Evolutionary conservation across 1,284 basidiomycete genomes (phyloP), one percentile per base, ranked within the genome.

Genomic region (Pterula multifida): DNA sequence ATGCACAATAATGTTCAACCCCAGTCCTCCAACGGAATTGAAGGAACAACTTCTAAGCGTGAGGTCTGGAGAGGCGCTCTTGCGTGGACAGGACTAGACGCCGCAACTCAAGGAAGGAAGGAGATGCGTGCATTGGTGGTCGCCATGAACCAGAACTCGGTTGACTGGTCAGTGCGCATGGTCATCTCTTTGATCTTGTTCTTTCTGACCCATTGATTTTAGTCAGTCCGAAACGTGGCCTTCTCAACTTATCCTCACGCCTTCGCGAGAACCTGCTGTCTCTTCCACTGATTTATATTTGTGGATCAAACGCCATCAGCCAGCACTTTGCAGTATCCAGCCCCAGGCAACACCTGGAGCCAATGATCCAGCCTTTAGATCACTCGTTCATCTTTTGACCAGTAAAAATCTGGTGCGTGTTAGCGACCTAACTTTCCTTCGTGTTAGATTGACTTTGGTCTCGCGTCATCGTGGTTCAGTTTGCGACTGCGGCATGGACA

Each of bases 171-270:
- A 45, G 66, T 58, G 17, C 11, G 15, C 47, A 23, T 47, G 19
- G 15, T 32, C 6, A 32, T 48, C 36, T 21, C 19, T 45, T 28
- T 35, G 47, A n/a, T 39, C 13, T 1, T 32, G 36, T 44, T 36
- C 50, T 22, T 3, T 39, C 45, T 56, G 39, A 49, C 55, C n/a
- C 28, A 12, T 45, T 4, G 52, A 26, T 48, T 22, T 51, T 52
- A 85, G 81, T 54, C 71, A 63, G 39, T 55, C 65, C 3, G 66
- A 75, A 1, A 71, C 66, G 0, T 85, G 81, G 82, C 82, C 81
- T 1, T 53, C 55, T 2, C 57, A 57, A 1, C 55, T 85, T 53
- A 59, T 60, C 2, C 62, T 85, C 15, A 65, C 62, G 1, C 64
- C 71, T 3, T 68, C 72, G 28, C 64, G 61, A 48, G 71, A 75